Evolutionary conservation across 495 filamentous ascomycete species (phyloP).

Genomic region (Sordaria brevicollis): DNA sequence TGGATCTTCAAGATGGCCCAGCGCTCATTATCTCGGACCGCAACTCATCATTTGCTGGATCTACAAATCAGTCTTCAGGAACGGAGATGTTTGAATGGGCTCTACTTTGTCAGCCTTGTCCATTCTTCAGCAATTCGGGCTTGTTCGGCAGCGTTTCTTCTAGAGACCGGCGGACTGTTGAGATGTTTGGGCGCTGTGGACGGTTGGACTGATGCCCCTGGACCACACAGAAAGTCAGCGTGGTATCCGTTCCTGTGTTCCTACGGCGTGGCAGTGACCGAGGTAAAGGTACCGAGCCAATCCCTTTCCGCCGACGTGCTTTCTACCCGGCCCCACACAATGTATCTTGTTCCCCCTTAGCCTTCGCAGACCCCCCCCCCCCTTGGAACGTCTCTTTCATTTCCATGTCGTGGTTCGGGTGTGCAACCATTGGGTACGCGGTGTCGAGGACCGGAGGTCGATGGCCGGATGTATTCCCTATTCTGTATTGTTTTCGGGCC

Average conservation of each 20-base stretch:
- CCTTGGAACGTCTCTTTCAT: neutral
- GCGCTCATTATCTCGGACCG: neutral
- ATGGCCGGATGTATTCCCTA: neutral
- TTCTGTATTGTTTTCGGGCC: neutral
- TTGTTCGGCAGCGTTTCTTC: neutral
- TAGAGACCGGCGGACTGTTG: neutral
- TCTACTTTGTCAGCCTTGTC: neutral
- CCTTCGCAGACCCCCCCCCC: too few relatives aligned
- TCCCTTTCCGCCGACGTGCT: neutral
- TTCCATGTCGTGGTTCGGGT: neutral
- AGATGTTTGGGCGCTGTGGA: neutral
- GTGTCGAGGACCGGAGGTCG: neutral
- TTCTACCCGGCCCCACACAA: neutral
- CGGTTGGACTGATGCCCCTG: neutral
- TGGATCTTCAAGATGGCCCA: neutral
- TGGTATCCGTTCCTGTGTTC: neutral
- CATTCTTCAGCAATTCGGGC: neutral
- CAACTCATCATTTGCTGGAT: neutral
- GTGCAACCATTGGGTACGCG: neutral
- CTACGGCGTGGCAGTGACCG: neutral
- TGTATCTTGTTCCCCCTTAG: neutral
- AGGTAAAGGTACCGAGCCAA: neutral
- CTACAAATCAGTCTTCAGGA: neutral
- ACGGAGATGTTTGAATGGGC: neutral
- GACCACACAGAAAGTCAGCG: neutral